Evolutionary conservation across 2,329 filamentous ascomycete species (phyloP).

Genomic region (Thelonectria blattea): DNA sequence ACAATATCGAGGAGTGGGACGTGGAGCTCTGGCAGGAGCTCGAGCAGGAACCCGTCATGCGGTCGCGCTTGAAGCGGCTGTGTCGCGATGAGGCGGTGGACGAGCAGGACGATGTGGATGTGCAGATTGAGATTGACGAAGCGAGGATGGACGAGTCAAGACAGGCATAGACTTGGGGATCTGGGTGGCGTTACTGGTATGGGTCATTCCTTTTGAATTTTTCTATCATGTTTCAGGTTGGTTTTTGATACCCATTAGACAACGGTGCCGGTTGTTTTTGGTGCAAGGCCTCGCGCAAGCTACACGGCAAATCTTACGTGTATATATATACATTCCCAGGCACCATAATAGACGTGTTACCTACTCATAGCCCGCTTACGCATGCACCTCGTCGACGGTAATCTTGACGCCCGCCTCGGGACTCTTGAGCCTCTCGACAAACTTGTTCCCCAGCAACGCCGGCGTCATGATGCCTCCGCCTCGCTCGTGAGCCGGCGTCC

Average conservation of each 20-base stretch:
- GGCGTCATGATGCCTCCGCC: slow-evolving; percentile 32
- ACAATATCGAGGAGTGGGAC: slow-evolving; percentile 57
- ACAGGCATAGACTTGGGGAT: slow-evolving; percentile 10
- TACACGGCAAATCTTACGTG: slow-evolving; percentile 5
- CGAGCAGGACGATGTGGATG: slow-evolving; percentile 34
- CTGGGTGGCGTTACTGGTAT: neutral
- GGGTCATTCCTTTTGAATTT: slow-evolving; percentile 12
- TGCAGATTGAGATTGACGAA: slow-evolving; percentile 28
- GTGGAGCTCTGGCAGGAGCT: slow-evolving; percentile 65
- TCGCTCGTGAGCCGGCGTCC: slow-evolving; percentile 16
- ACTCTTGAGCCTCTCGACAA: slow-evolving; percentile 19
- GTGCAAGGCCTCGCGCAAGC: slow-evolving; percentile 4
- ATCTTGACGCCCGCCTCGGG: slow-evolving; percentile 21
- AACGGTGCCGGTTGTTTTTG: slow-evolving; percentile 20
- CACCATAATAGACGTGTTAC: slow-evolving; percentile 9
- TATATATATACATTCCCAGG: neutral
- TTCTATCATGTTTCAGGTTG: slow-evolving; percentile 6
- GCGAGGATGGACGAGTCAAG: neutral
- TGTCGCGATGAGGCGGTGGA: slow-evolving; percentile 43
- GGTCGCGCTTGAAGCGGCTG: slow-evolving; percentile 50
- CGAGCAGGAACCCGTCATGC: slow-evolving; percentile 56
- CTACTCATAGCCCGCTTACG: slow-evolving; percentile 7
- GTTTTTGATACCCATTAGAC: slow-evolving; percentile 37
- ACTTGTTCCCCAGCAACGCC: slow-evolving; percentile 26
- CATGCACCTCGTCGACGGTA: slow-evolving; percentile 9